Conservation (phyloP, 2,329 filamentous ascomycete species). For the Ascocoryne sarcoides region DNA sequence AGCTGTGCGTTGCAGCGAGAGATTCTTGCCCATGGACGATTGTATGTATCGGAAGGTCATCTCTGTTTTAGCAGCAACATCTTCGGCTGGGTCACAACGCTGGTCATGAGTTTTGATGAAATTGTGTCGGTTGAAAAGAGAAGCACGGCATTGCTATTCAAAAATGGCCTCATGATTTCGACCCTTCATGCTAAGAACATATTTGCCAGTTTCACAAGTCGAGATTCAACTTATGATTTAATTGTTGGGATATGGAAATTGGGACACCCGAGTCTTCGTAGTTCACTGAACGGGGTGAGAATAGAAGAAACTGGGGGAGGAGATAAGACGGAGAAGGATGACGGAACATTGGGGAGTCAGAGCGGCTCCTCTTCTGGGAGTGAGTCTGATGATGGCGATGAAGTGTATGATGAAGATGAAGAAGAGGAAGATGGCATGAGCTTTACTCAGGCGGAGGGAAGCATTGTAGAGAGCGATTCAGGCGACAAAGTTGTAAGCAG, state of each 20-base stretch:
- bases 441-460: slow-evolving; percentile 40
- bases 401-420: slow-evolving; percentile 72
- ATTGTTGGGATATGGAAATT: slow-evolving; percentile 99
- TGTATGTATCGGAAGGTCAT: slow-evolving; percentile 96
- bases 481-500: slow-evolving; percentile 56
- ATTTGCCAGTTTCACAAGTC: slow-evolving; percentile 88
- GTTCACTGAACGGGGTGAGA: slow-evolving; percentile 79
- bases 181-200: slow-evolving; percentile 92
- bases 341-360: slow-evolving; percentile 35
- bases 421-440: slow-evolving; percentile 60
- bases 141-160: slow-evolving; percentile 89
- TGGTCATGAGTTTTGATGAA: slow-evolving; percentile 98
- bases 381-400: slow-evolving; percentile 56
- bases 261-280: slow-evolving; percentile 84
- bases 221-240: slow-evolving; percentile 93
- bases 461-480: slow-evolving; percentile 39
- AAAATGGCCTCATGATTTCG: slow-evolving; percentile 94
- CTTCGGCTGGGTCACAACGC: slow-evolving; percentile 91
- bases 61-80: slow-evolving; percentile 99
- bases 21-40: slow-evolving; percentile 83
- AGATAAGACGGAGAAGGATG: slow-evolving; percentile 84
- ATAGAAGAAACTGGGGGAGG: slow-evolving; percentile 71
- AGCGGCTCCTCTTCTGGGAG: slow-evolving; percentile 37
- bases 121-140: slow-evolving; percentile 96
- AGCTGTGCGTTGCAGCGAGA: slow-evolving; percentile 93